A percentile compares a stretch with the other conserved stretches of the same genome.
These are phyloP conservation scores for Pachysandra terminalis DNA, from an alignment of 164 flowering plant species.

Conservation along the genomic window DNA sequence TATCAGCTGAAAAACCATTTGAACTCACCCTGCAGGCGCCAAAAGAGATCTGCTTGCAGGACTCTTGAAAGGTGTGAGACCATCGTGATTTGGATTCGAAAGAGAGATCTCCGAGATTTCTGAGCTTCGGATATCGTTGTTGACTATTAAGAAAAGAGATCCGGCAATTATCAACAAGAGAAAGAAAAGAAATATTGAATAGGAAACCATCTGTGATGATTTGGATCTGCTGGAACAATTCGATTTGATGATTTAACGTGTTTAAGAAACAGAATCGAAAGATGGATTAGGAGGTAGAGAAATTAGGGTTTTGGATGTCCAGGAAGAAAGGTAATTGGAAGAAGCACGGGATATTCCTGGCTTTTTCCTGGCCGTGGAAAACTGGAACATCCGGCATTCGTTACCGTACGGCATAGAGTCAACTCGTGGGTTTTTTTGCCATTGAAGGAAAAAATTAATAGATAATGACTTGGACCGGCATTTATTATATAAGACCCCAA, in stretches of 20 bases:
- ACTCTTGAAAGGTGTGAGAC: neutral
- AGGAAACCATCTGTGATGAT: conserved; percentile 3
- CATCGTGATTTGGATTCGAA: neutral
- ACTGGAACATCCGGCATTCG: neutral
- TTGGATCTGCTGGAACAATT: neutral
- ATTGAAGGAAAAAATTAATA: too few relatives aligned
- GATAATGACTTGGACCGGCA: too few relatives aligned
- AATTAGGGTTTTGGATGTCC: neutral
- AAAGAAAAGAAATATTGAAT: conserved; percentile 1
- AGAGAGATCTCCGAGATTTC: neutral
- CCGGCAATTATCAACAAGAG: neutral
- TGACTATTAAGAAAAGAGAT: neutral
- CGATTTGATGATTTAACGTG: neutral
- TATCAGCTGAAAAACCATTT: neutral
- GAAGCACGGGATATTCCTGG: conserved; percentile 14
- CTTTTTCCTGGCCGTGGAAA: conserved; percentile 3
- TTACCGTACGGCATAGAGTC: conserved; percentile 5
- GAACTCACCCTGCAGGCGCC: conserved; percentile 3
- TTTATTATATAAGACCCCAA: too few relatives aligned
- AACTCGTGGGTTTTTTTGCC: too few relatives aligned
- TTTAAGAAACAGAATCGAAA: neutral
- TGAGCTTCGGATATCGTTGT: neutral
- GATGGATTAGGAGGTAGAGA: neutral
- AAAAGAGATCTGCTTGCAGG: neutral
- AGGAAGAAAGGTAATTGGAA: neutral